Evolutionary conservation across 2,329 filamentous ascomycete species (phyloP).

Genomic region (Herpomyces periplanetae): DNA sequence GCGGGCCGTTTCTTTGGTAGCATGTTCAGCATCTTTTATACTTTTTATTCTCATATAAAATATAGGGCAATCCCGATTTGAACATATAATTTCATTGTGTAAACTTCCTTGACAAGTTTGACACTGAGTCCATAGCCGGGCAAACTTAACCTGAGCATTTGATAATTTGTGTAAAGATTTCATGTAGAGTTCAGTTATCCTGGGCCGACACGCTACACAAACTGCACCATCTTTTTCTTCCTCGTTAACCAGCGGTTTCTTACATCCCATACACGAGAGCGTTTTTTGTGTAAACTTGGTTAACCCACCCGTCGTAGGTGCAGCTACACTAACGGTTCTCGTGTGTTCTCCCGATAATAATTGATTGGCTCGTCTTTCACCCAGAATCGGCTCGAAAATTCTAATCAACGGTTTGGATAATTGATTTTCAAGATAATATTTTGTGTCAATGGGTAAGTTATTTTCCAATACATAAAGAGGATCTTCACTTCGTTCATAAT

Average conservation of each 20-base stretch:
- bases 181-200: slow-evolving; percentile 69
- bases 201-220: slow-evolving; percentile 42
- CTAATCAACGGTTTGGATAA: slow-evolving; percentile 67
- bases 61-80: slow-evolving; percentile 78
- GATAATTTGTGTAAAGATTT: slow-evolving; percentile 57
- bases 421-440: slow-evolving; percentile 95
- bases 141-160: slow-evolving; percentile 70
- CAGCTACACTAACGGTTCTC: slow-evolving; percentile 64
- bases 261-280: slow-evolving; percentile 92
- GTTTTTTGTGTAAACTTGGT: slow-evolving; percentile 99
- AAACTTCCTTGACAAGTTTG: slow-evolving; percentile 89
- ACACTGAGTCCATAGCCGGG: slow-evolving; percentile 83
- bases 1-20: slow-evolving; percentile 46
- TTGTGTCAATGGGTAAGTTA: slow-evolving; percentile 88
- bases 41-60: slow-evolving; percentile 99
- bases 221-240: slow-evolving; percentile 51
- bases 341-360: slow-evolving; percentile 77
- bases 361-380: slow-evolving; percentile 54
- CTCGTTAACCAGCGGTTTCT: slow-evolving; percentile 52
- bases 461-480: slow-evolving; percentile 88
- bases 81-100: slow-evolving; percentile 94
- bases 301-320: slow-evolving; percentile 53
- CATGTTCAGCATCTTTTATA: slow-evolving; percentile 91
- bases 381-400: slow-evolving; percentile 91
- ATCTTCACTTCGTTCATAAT: slow-evolving; percentile 88